Evolutionary conservation across 1,284 basidiomycete genomes (phyloP), one percentile per base, ranked within the genome.

Genomic region (Prillingera fragicola): DNA sequence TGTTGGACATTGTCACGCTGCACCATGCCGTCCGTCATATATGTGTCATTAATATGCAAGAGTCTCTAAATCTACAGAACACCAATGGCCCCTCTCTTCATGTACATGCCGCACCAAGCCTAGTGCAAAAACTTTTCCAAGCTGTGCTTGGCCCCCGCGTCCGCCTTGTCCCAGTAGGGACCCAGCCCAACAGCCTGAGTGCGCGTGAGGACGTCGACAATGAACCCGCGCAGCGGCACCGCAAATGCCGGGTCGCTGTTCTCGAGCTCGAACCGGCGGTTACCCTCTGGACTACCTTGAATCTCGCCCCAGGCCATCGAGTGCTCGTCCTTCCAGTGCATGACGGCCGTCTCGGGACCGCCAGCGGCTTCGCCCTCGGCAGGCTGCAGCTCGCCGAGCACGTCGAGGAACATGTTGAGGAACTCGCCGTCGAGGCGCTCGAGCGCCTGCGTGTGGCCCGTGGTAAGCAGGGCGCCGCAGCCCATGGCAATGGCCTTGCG

Each of bases 341-440:
- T 42, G 12, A 63, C 47, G 3, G 54, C 47, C 4, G 48, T 44
- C 32, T 66, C 66, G 36, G 52, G 37, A 3, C 54, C 59, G 8
- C 45, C 45, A 0, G 45, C 36, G 24, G n/a, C n/a, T n/a, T 73
- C 61, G 29, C 73, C 70, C 7, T 65, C 62, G 43, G 77, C 71
- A 1, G 80, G 80, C 65, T 90, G 85, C 43, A 90, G 75, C 65
- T 92, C 89, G 10, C 83, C 85, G 33, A 92, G 83, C 5, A 91
- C 87, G 58, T 92, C 89, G 36, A 88, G 73, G 85, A 88, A 92
- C 32, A 92, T 74, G 62, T 90, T 90, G 70, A 87, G 53, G 28
- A 68, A 66, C 43, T 70, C 70, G 26, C 70, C 70, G 46, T 69
- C 64, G 13, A 72, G 55, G 12, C 69, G 44, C 34, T 79, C 45